phyloP scores from a whole-genome alignment of 1,284 basidiomycete genomes.

The Puccinia horiana region DNA sequence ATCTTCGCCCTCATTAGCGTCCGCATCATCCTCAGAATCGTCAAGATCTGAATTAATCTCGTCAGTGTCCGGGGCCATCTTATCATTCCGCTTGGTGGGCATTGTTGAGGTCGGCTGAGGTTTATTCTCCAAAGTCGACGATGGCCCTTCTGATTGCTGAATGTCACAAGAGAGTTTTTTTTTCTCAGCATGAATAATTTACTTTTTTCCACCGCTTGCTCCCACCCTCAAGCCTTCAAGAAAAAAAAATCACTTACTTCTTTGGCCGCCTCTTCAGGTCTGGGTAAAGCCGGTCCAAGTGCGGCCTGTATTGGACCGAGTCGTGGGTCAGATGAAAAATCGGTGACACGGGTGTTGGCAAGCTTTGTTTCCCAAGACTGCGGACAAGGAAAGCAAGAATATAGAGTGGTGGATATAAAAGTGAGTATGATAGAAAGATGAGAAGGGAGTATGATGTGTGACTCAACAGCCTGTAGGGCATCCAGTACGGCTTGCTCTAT shows the following conservation, averaged over 20 bases:
- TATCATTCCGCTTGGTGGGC: conserved; percentile 51
- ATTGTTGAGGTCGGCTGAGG: conserved; percentile 4
- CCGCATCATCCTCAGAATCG: conserved; percentile 70
- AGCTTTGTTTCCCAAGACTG: conserved; percentile 50
- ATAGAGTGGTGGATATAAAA: neutral
- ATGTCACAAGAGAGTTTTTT: neutral
- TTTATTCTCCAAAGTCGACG: conserved; percentile 46
- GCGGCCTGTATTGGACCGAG: conserved; percentile 44
- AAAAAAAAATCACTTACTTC: conserved; percentile 8
- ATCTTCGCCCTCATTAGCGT: conserved; percentile 73
- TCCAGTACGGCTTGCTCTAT: conserved; percentile 87
- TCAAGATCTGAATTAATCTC: conserved; percentile 95
- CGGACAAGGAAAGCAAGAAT: neutral
- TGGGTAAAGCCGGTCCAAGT: conserved; percentile 41
- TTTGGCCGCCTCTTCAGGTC: conserved; percentile 26
- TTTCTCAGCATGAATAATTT: neutral
- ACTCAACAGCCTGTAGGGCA: conserved; percentile 78
- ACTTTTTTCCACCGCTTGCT: neutral
- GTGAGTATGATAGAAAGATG: neutral
- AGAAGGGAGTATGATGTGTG: neutral
- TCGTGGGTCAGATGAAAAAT: conserved; percentile 39
- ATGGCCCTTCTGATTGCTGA: neutral
- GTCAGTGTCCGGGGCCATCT: conserved; percentile 65
- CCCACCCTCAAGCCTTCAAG: neutral
- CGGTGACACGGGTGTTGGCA: conserved; percentile 42